phyloP scores from a whole-genome alignment of 2,329 filamentous ascomycete species.

The Calcarisporium arbuscula region DNA sequence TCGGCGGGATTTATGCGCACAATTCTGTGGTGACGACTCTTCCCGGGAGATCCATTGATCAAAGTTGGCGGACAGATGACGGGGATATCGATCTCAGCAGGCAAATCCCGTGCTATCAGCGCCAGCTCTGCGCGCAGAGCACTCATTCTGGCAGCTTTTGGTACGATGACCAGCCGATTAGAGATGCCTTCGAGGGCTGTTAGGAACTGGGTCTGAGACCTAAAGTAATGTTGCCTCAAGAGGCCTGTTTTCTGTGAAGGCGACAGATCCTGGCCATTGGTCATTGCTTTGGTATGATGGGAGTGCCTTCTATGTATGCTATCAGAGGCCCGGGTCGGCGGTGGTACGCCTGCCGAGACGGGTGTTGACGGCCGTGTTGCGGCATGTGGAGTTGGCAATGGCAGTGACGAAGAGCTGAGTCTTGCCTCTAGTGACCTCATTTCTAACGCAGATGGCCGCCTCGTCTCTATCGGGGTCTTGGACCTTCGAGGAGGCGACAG shows the following conservation, averaged over 20 bases:
- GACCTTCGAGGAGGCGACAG: conserved; percentile 16
- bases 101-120: conserved; percentile 72
- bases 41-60: conserved; percentile 64
- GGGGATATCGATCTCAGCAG: conserved; percentile 77
- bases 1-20: conserved; percentile 79
- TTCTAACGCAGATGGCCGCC: conserved; percentile 44
- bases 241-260: conserved; percentile 62
- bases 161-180: conserved; percentile 74
- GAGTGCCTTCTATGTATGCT: conserved; percentile 53
- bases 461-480: conserved; percentile 29
- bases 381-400: conserved; percentile 51
- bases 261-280: conserved; percentile 57
- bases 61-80: conserved; percentile 72
- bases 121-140: conserved; percentile 75
- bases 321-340: conserved; percentile 41
- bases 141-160: conserved; percentile 74
- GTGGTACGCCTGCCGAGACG: conserved; percentile 44
- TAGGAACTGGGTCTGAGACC: conserved; percentile 73
- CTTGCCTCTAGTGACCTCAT: conserved; percentile 51
- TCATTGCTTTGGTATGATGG: conserved; percentile 49
- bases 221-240: conserved; percentile 75
- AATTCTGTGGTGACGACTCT: conserved; percentile 74
- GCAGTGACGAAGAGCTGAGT: conserved; percentile 62
- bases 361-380: conserved; percentile 52
- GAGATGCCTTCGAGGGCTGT: conserved; percentile 78